Evolutionary conservation across 305 asterid genomes (phyloP), one percentile per base, ranked within the genome.

Genomic region (Solanum hybrid): DNA sequence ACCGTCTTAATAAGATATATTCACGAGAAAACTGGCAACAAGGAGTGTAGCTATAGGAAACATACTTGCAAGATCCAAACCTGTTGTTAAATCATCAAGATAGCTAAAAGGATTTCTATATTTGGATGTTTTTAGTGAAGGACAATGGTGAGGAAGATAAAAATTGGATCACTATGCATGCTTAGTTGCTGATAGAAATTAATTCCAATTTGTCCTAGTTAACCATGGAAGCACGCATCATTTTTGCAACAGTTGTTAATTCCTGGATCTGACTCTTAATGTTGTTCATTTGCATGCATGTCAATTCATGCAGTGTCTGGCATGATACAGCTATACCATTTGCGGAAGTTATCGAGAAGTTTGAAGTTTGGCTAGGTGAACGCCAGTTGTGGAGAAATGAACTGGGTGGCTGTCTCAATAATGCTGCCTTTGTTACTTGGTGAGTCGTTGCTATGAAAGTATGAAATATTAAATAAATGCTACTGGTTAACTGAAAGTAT

Each of bases 401-500:
- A 76, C 85, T 90, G 82, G 94, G 90, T 86, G 96, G 95, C 60
- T 89, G 73, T 89, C 94, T 97, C 69, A 90, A 93, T 87, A 88
- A 90, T 87, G 98, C 98, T 72, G 99, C 99, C 91, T 97, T 97
- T 92, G 97, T 97, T 76, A 97, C 98, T 87, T 96, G 99, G 99
- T 97, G 90, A 91, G 95, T 84, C 37, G 29, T 89, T 88, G 40
- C 84, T 69, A 51, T 7, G 75, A 20, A 80, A 76, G 84, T 69
- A 31, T 7, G 66, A 32, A 80, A 76, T 79, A 79, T 37, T 37
- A n/a, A 34, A 75, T 17, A 24, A 42, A 73, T 29, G 35, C 42
- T 51, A 31, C 42, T 84, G 38, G 0, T 16, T 9, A 82, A 80
- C 69, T 81, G 72, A 27, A 42, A 9, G 69, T 42, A 84, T 51